Percentiles rank a stretch among this genome's conserved stretches.
phyloP scores from a whole-genome alignment of 371 early-diverging fungal genomes.

The Blakeslea trispora region DNA sequence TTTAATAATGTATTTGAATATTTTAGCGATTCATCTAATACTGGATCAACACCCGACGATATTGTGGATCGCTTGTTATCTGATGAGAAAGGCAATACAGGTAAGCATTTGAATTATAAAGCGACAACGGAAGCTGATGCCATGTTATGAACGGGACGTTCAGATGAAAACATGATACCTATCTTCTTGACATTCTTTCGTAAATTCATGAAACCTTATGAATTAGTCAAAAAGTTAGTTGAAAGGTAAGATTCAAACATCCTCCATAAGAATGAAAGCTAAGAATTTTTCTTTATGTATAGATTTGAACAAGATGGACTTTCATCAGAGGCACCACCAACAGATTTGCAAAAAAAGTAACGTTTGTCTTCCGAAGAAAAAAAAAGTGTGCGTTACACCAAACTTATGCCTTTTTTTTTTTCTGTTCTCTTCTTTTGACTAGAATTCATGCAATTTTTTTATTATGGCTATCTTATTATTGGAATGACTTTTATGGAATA shows the following conservation, averaged over 20 bases:
- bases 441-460: slow-evolving; percentile 50
- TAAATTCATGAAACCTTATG: slow-evolving; percentile 57
- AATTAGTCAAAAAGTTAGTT: slow-evolving; percentile 47
- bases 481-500: slow-evolving; percentile 55
- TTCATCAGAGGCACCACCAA: slow-evolving; percentile 28
- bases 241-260: slow-evolving; percentile 32
- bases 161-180: slow-evolving; percentile 45
- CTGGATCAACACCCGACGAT: slow-evolving; percentile 42
- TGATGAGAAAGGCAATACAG: slow-evolving; percentile 26
- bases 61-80: slow-evolving; percentile 38
- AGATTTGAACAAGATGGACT: slow-evolving; percentile 43
- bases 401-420: too few relatives aligned
- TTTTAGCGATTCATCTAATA: slow-evolving; percentile 40
- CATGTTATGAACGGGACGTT: background rate
- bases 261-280: too few relatives aligned
- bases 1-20: slow-evolving; percentile 5
- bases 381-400: background rate
- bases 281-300: too few relatives aligned
- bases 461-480: slow-evolving; percentile 54
- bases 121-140: background rate
- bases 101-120: slow-evolving; percentile 18
- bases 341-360: slow-evolving; percentile 43
- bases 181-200: slow-evolving; percentile 60
- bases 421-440: slow-evolving; percentile 7
- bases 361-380: background rate